A percentile compares a stretch with the other conserved stretches of the same genome.
Conservation (phyloP, 306 rosid genomes). For the Quercus berberidifolia region DNA sequence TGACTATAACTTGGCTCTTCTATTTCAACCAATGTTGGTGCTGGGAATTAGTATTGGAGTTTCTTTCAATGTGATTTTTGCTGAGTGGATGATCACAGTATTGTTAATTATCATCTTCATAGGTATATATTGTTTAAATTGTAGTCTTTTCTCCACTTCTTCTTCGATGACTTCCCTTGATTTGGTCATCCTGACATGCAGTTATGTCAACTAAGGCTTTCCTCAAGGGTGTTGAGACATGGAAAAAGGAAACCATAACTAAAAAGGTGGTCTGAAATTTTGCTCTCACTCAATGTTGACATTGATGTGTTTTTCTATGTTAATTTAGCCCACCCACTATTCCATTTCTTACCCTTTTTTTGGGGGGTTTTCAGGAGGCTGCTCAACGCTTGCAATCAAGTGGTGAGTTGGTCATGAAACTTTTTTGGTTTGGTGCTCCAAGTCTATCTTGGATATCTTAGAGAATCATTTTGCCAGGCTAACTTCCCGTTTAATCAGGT, state of each 20-base stretch:
- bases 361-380: slow-evolving; percentile 47
- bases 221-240: slow-evolving; percentile 73
- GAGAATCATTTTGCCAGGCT: not conserved
- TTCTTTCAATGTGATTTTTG: slow-evolving; percentile 72
- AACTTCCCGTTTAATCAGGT: slow-evolving; percentile 34
- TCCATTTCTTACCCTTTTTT: slow-evolving; percentile 27
- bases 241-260: slow-evolving; percentile 90
- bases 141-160: not conserved
- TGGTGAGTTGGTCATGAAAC: slow-evolving; percentile 42
- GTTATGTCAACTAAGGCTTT: slow-evolving; percentile 86
- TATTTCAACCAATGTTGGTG: slow-evolving; percentile 94
- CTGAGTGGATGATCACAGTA: slow-evolving; percentile 90
- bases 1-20: slow-evolving; percentile 85
- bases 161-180: not conserved
- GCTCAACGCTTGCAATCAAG: slow-evolving; percentile 41
- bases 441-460: not conserved
- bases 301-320: not conserved
- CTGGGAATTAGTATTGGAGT: slow-evolving; percentile 97
- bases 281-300: not conserved
- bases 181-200: slow-evolving; percentile 27
- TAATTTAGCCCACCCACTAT: not conserved
- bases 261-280: slow-evolving; percentile 43
- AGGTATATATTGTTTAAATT: slow-evolving; percentile 28
- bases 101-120: slow-evolving; percentile 77
- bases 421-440: not conserved